Percentiles rank a stretch among this genome's conserved stretches.
These are phyloP conservation scores for Filosporella fistucella DNA, from an alignment of 495 filamentous ascomycete genomes.

Conservation along the genomic window DNA sequence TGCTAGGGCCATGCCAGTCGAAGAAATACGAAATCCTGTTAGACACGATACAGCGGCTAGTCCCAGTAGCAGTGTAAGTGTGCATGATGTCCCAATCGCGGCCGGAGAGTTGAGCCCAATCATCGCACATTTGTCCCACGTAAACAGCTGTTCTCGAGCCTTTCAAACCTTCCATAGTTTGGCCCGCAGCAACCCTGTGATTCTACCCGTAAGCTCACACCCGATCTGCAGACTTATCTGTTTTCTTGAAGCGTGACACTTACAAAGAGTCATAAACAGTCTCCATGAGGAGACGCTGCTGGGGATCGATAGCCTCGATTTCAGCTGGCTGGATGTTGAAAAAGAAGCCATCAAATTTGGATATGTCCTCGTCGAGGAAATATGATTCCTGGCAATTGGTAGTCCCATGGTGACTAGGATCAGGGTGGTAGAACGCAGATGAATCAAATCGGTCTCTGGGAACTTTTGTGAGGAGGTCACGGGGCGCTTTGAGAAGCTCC, in stretches of 20 bases:
- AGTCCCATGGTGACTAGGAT: not conserved
- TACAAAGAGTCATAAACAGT: not conserved
- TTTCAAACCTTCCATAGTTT: conserved; percentile 23
- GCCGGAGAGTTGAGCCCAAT: conserved; percentile 30
- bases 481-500: conserved; percentile 6
- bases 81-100: conserved; percentile 31
- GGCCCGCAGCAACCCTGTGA: conserved; percentile 41
- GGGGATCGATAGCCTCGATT: conserved; percentile 10
- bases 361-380: conserved; percentile 3
- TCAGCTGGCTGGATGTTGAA: conserved; percentile 4
- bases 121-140: conserved; percentile 18
- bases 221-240: no score
- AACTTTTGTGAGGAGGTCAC: not conserved
- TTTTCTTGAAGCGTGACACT: no score
- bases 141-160: conserved; percentile 25
- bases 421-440: not conserved
- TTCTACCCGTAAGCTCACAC: no score
- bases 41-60: conserved; percentile 5
- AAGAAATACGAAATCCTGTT: conserved; percentile 13
- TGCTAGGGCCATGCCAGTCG: conserved; percentile 26
- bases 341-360: conserved; percentile 23
- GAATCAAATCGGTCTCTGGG: conserved; percentile 4
- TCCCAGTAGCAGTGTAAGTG: conserved; percentile 29
- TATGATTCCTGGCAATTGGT: not conserved
- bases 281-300: not conserved